Evolutionary conservation across 192 early-diverging fungal genomes (phyloP).

Genomic region (Geranomyces michiganensis): DNA sequence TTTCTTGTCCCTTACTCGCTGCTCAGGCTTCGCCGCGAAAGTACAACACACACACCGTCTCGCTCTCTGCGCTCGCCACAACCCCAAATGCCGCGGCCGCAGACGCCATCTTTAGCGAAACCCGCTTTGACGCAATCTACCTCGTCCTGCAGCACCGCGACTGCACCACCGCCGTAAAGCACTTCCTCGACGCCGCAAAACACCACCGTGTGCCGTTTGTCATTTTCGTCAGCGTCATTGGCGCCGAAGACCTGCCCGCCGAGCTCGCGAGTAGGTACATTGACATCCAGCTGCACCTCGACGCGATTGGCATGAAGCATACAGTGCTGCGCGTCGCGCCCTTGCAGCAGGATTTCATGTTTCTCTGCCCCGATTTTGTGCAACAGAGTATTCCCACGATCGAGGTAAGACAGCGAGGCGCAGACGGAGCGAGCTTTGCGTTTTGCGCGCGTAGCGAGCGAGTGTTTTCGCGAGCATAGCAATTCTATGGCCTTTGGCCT

Average conservation of each 20-base stretch:
- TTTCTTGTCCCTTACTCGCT: neutral
- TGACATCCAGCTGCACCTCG: constrained; percentile 29
- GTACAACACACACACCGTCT: constrained; percentile 8
- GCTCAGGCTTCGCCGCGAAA: neutral
- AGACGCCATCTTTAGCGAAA: constrained; percentile 1
- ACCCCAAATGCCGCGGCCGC: neutral
- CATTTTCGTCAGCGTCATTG: constrained; percentile 30
- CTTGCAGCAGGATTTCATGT: constrained; percentile 32
- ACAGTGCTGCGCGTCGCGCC: constrained; percentile 33
- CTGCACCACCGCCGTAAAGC: neutral
- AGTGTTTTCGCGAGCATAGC: too few relatives aligned
- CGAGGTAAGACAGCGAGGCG: neutral
- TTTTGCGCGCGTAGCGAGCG: too few relatives aligned
- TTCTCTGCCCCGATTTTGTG: constrained; percentile 17
- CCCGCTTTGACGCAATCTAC: constrained; percentile 5
- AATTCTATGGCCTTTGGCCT: too few relatives aligned
- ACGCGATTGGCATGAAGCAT: constrained; percentile 24
- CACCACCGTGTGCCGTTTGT: constrained; percentile 21
- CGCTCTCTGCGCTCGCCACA: neutral
- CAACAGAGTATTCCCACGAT: constrained; percentile 21
- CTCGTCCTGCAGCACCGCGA: neutral
- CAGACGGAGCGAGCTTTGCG: too few relatives aligned
- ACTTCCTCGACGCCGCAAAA: constrained; percentile 12
- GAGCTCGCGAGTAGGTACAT: constrained; percentile 17
- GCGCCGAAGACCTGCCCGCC: constrained; percentile 16